Evolutionary conservation across 164 flowering plant species (phyloP), one percentile per base, ranked within the genome.

Genomic region (Vitis vinifera): DNA sequence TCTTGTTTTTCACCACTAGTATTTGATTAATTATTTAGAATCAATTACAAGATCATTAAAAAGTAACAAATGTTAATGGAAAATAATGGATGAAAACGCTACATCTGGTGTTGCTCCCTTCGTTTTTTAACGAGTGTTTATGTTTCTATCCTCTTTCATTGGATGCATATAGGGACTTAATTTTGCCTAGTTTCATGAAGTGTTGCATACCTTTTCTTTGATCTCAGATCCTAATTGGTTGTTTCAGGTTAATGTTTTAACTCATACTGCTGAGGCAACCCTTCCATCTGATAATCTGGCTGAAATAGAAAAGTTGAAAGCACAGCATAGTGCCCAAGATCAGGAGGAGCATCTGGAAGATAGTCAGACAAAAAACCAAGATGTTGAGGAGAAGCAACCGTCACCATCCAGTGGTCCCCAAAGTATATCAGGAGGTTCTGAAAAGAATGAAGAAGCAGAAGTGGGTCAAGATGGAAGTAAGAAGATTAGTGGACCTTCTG

Each of bases 181-280:
- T 23, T 23, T 23, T 23, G 27, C 27, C 27, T 1, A 23, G 27
- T 23, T 23, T 23, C 27, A 23, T 23, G 27, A 23, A 37, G 44
- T 37, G 44, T 37, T 37, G 44, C 44, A 37, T 2, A 37, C 0
- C 7, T 37, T 6, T 37, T 37, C 44, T 37, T 37, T 37, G 44
- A 37, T 2, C 13, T 14, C 29, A 31, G 51, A 10, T 58, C 8
- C 11, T 16, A 31, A 27, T 67, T 73, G 14, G 19, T 8, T 65
- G 16, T 69, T 59, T 72, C 75, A 91, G 94, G 92, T 90, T 30
- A 91, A 89, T 75, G 79, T 86, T 58, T 75, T 93, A 74, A 89
- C 85, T 7, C 98, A 93, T 77, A 85, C 86, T 65, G 77, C 84
- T n/a, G 83, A 84, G 58, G 79, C 82, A 17, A 48, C 31, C 14